A percentile compares a stretch with the other conserved stretches of the same genome.
Evolutionary conservation across 1,284 basidiomycete genomes (phyloP).

Genomic region (Malassezia cuniculi): DNA sequence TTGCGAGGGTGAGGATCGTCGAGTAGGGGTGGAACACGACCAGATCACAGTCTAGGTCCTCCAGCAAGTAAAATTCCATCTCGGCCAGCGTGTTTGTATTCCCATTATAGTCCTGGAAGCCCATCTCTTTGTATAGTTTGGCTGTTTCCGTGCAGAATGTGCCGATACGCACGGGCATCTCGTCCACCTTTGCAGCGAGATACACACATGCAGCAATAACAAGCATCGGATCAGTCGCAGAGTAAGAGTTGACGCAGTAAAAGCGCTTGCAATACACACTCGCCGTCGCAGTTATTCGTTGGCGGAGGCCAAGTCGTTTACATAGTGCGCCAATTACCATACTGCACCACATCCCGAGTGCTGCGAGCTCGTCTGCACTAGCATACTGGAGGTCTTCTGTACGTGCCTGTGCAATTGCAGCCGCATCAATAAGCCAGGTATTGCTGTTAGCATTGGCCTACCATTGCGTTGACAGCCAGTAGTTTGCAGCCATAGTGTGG

Average conservation of each 20-base stretch:
- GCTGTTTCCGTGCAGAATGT: constrained; percentile 70
- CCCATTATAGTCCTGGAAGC: constrained; percentile 53
- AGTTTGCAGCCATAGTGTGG: constrained; percentile 17
- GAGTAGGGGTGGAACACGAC: constrained; percentile 88
- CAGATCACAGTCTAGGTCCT: constrained; percentile 89
- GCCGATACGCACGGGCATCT: constrained; percentile 85
- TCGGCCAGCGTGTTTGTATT: constrained; percentile 77
- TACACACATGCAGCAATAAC: constrained; percentile 87
- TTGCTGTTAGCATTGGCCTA: constrained; percentile 20
- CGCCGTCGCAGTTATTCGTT: constrained; percentile 81
- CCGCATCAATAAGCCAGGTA: constrained; percentile 32
- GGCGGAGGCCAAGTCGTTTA: constrained; percentile 68
- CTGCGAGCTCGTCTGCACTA: constrained; percentile 21
- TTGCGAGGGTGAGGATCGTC: constrained; percentile 51
- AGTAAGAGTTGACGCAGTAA: constrained; percentile 57
- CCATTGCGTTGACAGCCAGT: constrained; percentile 15
- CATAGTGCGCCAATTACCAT: constrained; percentile 66
- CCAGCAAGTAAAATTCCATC: constrained; percentile 96
- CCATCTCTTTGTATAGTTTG: constrained; percentile 19
- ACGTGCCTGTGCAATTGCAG: constrained; percentile 27
- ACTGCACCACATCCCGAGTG: constrained; percentile 33
- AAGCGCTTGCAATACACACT: constrained; percentile 86
- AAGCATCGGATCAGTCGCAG: constrained; percentile 82
- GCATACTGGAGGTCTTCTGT: constrained; percentile 34
- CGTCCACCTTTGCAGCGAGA: constrained; percentile 90